Evolutionary conservation across 257 asterid genomes (phyloP).

Genomic region (Datura wrightii): DNA sequence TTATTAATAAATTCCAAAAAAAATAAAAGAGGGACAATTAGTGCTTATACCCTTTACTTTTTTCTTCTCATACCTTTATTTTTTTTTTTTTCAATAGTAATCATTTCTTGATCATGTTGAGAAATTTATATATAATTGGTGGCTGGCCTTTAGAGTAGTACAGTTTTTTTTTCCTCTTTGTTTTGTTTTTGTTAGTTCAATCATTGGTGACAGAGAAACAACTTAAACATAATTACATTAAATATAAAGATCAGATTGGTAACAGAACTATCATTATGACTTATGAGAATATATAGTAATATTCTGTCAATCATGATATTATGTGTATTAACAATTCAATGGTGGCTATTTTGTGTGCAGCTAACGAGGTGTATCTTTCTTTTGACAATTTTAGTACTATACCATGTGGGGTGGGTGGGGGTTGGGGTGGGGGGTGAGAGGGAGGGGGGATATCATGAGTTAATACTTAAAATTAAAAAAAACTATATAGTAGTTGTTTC

Average conservation of each 20-base stretch:
- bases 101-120: conserved; percentile 63
- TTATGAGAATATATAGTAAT: neutral
- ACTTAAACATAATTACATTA: neutral
- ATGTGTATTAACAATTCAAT: conserved; percentile 25
- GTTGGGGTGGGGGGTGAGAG: neutral
- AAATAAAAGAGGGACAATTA: conserved; percentile 44
- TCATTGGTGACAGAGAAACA: conserved; percentile 46
- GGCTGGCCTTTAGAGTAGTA: conserved; percentile 34
- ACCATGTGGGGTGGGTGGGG: neutral
- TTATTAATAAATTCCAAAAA: conserved; percentile 38
- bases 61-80: conserved; percentile 31
- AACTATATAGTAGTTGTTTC: neutral
- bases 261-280: conserved; percentile 1
- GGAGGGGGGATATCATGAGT: no score
- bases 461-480: neutral
- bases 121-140: conserved; percentile 41
- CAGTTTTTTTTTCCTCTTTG: neutral
- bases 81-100: conserved; percentile 42
- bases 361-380: conserved; percentile 12
- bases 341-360: neutral
- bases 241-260: conserved; percentile 5
- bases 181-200: conserved; percentile 41
- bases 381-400: conserved; percentile 19
- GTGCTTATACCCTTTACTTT: conserved; percentile 48
- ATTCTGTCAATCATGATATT: neutral